These are phyloP conservation scores for Pyrenophora teres DNA, from an alignment of 2,329 filamentous ascomycete genomes.

Conservation along the genomic window DNA sequence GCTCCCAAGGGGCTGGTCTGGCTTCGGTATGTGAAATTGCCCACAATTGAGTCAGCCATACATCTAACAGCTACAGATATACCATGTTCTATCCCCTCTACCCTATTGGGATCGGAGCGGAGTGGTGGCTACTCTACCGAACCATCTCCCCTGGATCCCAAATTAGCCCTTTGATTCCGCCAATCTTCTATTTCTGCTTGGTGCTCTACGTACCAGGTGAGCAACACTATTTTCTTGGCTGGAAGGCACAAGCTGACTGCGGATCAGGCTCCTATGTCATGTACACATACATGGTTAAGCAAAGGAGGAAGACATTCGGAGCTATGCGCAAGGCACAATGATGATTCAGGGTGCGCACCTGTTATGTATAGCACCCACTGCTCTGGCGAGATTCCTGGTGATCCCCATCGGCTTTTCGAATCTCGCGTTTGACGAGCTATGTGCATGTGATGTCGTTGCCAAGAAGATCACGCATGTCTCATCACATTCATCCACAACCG, in stretches of 20 bases:
- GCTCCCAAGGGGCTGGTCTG: conserved; percentile 21
- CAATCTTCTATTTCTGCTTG: conserved; percentile 28
- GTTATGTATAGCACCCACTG: too few species aligned
- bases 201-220: conserved; percentile 32
- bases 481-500: too few species aligned
- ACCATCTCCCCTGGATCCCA: conserved; percentile 17
- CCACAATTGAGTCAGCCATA: background rate
- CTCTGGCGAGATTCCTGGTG: too few species aligned
- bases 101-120: conserved; percentile 32
- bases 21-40: conserved; percentile 20
- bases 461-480: too few species aligned
- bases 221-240: background rate
- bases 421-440: too few species aligned
- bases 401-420: too few species aligned
- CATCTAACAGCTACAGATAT: conserved; percentile 12
- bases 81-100: conserved; percentile 35
- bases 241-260: background rate
- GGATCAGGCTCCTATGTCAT: conserved; percentile 29
- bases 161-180: conserved; percentile 18
- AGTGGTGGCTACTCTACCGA: conserved; percentile 34
- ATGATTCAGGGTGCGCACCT: background rate
- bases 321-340: conserved; percentile 1
- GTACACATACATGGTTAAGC: conserved; percentile 38
- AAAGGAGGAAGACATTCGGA: conserved; percentile 27
- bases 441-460: too few species aligned